Evolutionary conservation across 2,329 filamentous ascomycete species (phyloP), one percentile per base, ranked within the genome.

Genomic region (Metarhizium anisopliae): DNA sequence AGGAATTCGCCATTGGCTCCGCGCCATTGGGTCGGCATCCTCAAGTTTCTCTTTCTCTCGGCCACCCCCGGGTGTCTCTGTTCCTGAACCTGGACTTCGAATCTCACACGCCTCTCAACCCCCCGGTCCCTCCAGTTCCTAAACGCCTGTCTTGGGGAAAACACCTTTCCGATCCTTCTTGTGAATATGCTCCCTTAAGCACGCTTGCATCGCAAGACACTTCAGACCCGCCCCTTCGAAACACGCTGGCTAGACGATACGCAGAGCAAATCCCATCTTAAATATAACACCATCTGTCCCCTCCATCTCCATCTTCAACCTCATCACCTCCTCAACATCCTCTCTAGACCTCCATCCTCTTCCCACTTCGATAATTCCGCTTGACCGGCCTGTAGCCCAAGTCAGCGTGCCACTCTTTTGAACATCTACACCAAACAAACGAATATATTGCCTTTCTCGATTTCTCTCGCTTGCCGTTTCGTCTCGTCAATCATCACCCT

Each of bases 381-480:
- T 51, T 40, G 53, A 53, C 51, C 20, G 35, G 43, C 30, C 25
- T 25, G 25, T 25, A 16, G 11, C 38, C 20, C 50, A 43, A 43
- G 51, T 55, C 35, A 54, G 53, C 56, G 50, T 58, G 53, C 47
- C 56, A 55, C 43, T 58, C 54, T 30, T 51, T 55, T 42, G n/a
- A 30, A 25, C 36, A 35, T 52, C 30, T 32, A 6, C 29, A 43
- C 16, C 40, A 18, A 18, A 18, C 45, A 49, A 49, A 29, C 20
- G 13, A 47, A 49, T 11, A 14, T 30, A 29, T 52, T 52, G 36
- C 20, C 29, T 25, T 45, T 52, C 18, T 47, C 55, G 43, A 32
- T 16, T 20, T 10, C 25, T 7, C 45, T 50, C 51, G 49, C 36
- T 18, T 42, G 20, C 6, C n/a, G n/a, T 47, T 30, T 43, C 36